Evolutionary conservation across 495 filamentous ascomycete species (phyloP).

Genomic region (Poronia punctata): DNA sequence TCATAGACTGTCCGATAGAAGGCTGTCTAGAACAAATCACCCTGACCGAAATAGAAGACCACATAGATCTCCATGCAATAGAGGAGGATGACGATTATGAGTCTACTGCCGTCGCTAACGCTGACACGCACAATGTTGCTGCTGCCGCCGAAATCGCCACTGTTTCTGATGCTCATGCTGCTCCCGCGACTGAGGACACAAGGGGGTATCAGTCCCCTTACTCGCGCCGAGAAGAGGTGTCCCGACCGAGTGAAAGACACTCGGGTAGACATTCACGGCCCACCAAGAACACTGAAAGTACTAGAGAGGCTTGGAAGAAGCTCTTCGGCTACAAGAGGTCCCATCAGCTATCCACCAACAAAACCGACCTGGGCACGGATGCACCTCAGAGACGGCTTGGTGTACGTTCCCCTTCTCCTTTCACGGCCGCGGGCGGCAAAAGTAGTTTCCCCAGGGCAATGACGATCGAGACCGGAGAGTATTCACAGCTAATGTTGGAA

Average conservation of each 20-base stretch:
- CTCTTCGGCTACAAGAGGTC: not conserved
- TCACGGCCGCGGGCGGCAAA: too few species aligned
- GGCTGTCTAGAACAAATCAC: constrained; percentile 67
- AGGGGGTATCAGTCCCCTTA: constrained; percentile 12
- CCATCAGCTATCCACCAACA: too few species aligned
- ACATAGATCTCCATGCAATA: constrained; percentile 66
- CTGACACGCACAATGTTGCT: too few species aligned
- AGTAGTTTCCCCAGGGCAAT: too few species aligned
- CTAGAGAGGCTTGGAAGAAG: constrained; percentile 8
- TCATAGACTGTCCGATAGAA: constrained; percentile 59
- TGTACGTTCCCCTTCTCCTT: not conserved
- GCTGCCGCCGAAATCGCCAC: too few species aligned
- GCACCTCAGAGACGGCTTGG: constrained; percentile 20
- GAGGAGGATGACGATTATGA: constrained; percentile 45
- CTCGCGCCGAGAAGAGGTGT: constrained; percentile 13
- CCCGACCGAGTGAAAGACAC: not conserved
- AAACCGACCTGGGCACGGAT: constrained; percentile 14
- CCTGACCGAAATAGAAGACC: constrained; percentile 55
- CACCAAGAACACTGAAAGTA: not conserved
- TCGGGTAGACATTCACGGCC: not conserved
- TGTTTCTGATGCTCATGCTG: constrained; percentile 1
- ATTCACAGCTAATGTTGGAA: constrained; percentile 7
- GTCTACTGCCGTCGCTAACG: constrained; percentile 7
- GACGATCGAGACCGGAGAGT: too few species aligned
- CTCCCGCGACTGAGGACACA: not conserved